These are phyloP conservation scores for Carex scoparia DNA, from an alignment of 176 grass and related monocot genomes.

Conservation along the genomic window DNA sequence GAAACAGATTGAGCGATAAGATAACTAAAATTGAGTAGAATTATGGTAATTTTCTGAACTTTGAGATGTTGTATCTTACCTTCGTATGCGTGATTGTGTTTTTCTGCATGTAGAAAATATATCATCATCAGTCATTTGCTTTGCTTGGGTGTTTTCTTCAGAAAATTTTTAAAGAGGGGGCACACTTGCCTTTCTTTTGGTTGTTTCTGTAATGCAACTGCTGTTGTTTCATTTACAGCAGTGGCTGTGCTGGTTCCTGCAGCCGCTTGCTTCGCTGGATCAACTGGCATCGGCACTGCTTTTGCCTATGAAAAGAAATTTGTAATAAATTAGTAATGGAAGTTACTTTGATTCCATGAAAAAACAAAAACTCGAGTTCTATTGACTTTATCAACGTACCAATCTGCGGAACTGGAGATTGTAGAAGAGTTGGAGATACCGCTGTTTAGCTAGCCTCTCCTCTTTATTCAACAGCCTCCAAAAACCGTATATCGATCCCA, in stretches of 20 bases:
- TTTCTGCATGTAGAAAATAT: constrained; percentile 56
- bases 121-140: constrained; percentile 39
- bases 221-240: constrained; percentile 2
- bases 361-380: background rate
- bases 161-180: constrained; percentile 46
- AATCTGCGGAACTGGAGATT: constrained; percentile 75
- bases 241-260: background rate
- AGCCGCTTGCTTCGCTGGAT: constrained; percentile 20
- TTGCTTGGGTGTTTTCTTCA: constrained; percentile 32
- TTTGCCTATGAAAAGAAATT: constrained; percentile 39
- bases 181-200: constrained; percentile 58
- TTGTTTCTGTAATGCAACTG: background rate
- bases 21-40: background rate
- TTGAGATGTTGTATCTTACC: constrained; percentile 32
- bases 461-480: constrained; percentile 83
- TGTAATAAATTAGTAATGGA: background rate
- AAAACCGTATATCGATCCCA: constrained; percentile 78
- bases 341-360: background rate
- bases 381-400: constrained; percentile 33
- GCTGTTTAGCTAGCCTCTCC: constrained; percentile 52
- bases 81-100: constrained; percentile 44
- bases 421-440: constrained; percentile 77
- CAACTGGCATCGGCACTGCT: constrained; percentile 20
- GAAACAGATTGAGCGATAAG: background rate
- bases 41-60: constrained; percentile 1